A percentile compares a stretch with the other conserved stretches of the same genome.
These are phyloP conservation scores for Ceratocystis albifundus DNA, from an alignment of 2,329 filamentous ascomycete genomes.

Conservation along the genomic window DNA sequence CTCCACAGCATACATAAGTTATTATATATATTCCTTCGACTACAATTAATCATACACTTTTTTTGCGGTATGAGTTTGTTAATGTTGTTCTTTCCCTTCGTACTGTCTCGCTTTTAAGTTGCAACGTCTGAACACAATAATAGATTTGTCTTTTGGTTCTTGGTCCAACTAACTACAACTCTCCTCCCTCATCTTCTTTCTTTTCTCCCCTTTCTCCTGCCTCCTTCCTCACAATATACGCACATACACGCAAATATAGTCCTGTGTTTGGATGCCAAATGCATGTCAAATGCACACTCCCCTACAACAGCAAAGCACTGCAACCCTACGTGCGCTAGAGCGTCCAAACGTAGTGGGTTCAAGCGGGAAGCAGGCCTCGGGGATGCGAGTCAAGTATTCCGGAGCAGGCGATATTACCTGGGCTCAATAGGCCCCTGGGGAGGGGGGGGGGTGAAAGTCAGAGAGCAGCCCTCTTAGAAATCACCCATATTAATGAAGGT, in stretches of 20 bases:
- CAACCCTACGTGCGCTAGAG: slow-evolving; percentile 4
- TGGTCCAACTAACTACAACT: background rate
- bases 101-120: background rate
- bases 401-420: slow-evolving; percentile 9
- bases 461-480: background rate
- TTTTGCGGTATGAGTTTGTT: background rate
- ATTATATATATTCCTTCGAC: slow-evolving; percentile 4
- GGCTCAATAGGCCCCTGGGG: slow-evolving; percentile 2
- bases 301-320: slow-evolving; percentile 10
- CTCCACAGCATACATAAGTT: background rate
- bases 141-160: background rate
- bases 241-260: slow-evolving; percentile 2
- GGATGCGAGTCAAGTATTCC: slow-evolving; percentile 8
- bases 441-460: slow-evolving; percentile 7
- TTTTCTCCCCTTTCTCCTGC: background rate
- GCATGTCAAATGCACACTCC: slow-evolving; percentile 11
- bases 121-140: background rate
- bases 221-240: background rate
- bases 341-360: slow-evolving; percentile 10
- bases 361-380: slow-evolving; percentile 16
- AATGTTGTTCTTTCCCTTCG: background rate
- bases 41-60: slow-evolving; percentile 1
- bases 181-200: background rate
- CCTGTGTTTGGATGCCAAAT: slow-evolving; percentile 6
- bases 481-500: background rate